Percentiles rank a stretch among this genome's conserved stretches.
These are phyloP conservation scores for Buxus sempervirens DNA, from an alignment of 164 flowering plant genomes.

Conservation along the genomic window DNA sequence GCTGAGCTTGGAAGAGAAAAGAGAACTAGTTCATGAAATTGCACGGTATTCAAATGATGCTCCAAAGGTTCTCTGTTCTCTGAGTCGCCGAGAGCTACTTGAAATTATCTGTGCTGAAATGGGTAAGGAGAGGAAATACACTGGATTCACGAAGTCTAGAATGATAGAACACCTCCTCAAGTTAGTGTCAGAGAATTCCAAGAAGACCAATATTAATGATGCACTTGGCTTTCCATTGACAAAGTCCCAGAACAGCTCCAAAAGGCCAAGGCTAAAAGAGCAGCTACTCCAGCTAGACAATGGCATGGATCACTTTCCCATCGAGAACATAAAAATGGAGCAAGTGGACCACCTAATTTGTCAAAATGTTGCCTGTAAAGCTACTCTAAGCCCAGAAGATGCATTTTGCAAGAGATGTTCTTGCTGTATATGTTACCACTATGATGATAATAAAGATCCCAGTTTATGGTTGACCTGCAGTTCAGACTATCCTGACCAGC, in stretches of 20 bases:
- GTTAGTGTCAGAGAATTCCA: slow-evolving; percentile 27
- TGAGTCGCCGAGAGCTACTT: slow-evolving; percentile 38
- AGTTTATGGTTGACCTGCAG: slow-evolving; percentile 51
- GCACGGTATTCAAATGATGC: slow-evolving; percentile 33
- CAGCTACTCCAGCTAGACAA: neutral
- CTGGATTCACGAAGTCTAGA: slow-evolving; percentile 32
- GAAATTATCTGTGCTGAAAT: slow-evolving; percentile 44
- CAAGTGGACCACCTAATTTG: slow-evolving; percentile 19
- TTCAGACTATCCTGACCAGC: slow-evolving; percentile 22
- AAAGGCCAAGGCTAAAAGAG: slow-evolving; percentile 26
- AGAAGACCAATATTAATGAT: slow-evolving; percentile 1
- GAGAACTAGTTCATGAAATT: slow-evolving; percentile 38
- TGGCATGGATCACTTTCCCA: slow-evolving; percentile 6
- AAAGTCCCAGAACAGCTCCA: slow-evolving; percentile 14
- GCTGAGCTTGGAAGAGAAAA: slow-evolving; percentile 36
- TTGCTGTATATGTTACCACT: slow-evolving; percentile 46
- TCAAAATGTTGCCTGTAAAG: slow-evolving; percentile 45
- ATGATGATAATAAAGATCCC: slow-evolving; percentile 60
- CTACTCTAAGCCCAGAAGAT: slow-evolving; percentile 24
- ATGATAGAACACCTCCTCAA: slow-evolving; percentile 41
- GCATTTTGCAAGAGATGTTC: slow-evolving; percentile 53
- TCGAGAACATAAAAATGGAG: slow-evolving; percentile 4
- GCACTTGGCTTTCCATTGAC: slow-evolving; percentile 1
- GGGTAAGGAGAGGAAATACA: slow-evolving; percentile 43
- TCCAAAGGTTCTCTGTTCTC: slow-evolving; percentile 29